Evolutionary conservation across 2,329 filamentous ascomycete species (phyloP).

Genomic region (Venturiaceae sp.): DNA sequence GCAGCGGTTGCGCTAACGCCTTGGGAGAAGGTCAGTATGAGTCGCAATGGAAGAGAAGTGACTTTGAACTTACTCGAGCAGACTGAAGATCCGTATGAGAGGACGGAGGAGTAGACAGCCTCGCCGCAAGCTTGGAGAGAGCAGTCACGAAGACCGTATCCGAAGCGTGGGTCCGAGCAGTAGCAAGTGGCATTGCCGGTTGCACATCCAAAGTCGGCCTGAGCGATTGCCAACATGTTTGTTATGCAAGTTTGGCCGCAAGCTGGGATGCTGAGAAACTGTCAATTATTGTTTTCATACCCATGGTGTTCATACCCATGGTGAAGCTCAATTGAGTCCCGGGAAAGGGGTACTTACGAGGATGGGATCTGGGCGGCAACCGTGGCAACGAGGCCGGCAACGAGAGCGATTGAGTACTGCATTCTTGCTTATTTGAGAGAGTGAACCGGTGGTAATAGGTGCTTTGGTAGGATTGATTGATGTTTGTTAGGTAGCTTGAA

Average conservation of each 20-base stretch:
- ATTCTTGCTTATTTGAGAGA: slow-evolving; percentile 14
- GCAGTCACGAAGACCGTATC: slow-evolving; percentile 39
- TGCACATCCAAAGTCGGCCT: slow-evolving; percentile 28
- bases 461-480: neutral
- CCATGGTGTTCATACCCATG: too few species aligned
- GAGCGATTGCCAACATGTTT: slow-evolving; percentile 35
- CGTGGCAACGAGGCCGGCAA: slow-evolving; percentile 23
- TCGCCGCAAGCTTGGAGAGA: slow-evolving; percentile 28
- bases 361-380: slow-evolving; percentile 21
- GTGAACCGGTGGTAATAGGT: slow-evolving; percentile 7
- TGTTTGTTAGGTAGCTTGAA: slow-evolving; percentile 3
- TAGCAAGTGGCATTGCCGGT: slow-evolving; percentile 30
- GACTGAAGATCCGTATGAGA: slow-evolving; percentile 22
- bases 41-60: neutral
- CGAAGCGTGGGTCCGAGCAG: slow-evolving; percentile 34
- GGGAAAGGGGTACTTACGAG: neutral
- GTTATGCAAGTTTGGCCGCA: slow-evolving; percentile 31
- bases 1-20: neutral
- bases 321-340: neutral
- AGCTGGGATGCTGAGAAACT: slow-evolving; percentile 12
- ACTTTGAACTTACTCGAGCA: slow-evolving; percentile 19
- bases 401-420: slow-evolving; percentile 26
- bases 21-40: neutral
- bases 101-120: slow-evolving; percentile 18
- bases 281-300: neutral